These are phyloP conservation scores for Capsicum pubescens DNA, from an alignment of 257 asterid species.

Conservation along the genomic window DNA sequence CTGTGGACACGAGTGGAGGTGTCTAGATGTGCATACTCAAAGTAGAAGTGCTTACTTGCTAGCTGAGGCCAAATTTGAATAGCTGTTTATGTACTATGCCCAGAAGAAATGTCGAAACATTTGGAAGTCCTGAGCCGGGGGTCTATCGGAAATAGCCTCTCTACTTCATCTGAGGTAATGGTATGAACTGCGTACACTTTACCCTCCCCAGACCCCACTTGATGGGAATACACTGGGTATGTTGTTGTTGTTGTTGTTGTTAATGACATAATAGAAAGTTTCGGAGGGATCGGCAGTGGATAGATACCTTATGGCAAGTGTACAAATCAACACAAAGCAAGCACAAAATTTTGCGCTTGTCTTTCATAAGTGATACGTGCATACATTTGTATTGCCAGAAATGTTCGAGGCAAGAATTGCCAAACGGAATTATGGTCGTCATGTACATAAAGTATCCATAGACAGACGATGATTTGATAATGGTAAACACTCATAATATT, in stretches of 20 bases:
- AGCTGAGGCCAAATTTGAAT: not conserved
- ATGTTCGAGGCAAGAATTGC: not conserved
- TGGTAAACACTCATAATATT: not conserved
- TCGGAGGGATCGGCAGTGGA: not conserved
- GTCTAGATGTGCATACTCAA: not conserved
- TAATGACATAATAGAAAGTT: too few relatives aligned
- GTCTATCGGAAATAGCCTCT: too few relatives aligned
- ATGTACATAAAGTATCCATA: not conserved
- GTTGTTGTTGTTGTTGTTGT: too few relatives aligned
- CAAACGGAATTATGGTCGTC: not conserved
- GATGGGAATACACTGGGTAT: too few relatives aligned
- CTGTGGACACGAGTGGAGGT: not conserved
- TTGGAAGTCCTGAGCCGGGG: too few relatives aligned
- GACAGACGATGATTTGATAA: not conserved
- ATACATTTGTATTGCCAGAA: not conserved
- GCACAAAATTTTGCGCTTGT: not conserved
- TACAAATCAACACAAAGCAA: not conserved
- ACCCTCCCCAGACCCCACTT: too few relatives aligned
- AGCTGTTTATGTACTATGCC: not conserved
- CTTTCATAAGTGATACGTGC: not conserved
- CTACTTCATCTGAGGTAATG: too few relatives aligned
- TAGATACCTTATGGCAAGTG: not conserved
- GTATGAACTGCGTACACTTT: too few relatives aligned
- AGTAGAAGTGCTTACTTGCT: not conserved
- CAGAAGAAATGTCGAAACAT: too few relatives aligned